phyloP scores from a whole-genome alignment of 2,329 filamentous ascomycete genomes.

The Apiospora sp. region DNA sequence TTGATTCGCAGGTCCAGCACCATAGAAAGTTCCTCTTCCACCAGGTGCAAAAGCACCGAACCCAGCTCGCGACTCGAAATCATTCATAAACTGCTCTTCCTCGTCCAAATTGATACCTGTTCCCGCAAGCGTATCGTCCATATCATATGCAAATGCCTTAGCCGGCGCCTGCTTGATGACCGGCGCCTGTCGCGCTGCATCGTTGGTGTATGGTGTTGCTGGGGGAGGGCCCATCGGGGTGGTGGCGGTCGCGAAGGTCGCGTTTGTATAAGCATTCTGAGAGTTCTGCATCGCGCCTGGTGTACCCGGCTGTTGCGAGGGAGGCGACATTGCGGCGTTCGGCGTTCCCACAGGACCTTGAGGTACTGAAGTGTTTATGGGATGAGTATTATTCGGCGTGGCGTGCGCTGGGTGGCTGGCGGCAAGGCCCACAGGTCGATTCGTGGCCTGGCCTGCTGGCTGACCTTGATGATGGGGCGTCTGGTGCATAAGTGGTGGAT shows the following conservation, averaged over 20 bases:
- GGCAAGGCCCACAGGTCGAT: constrained; percentile 9
- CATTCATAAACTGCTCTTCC: constrained; percentile 83
- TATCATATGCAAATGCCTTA: constrained; percentile 73
- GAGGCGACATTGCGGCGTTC: background rate
- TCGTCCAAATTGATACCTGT: constrained; percentile 88
- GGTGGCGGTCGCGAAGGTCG: constrained; percentile 23
- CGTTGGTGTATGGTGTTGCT: constrained; percentile 32
- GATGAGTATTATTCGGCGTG: constrained; percentile 4
- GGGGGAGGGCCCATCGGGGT: constrained; percentile 45
- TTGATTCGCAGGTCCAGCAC: constrained; percentile 72
- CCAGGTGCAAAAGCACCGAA: constrained; percentile 64
- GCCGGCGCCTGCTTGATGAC: constrained; percentile 68
- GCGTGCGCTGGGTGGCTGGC: constrained; percentile 4
- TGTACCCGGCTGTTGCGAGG: background rate
- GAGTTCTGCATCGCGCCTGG: constrained; percentile 11
- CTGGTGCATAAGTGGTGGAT: background rate
- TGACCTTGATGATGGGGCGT: constrained; percentile 14
- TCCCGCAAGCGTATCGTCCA: constrained; percentile 83
- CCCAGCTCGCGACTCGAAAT: constrained; percentile 63
- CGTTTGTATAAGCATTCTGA: constrained; percentile 6
- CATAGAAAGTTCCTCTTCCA: constrained; percentile 66
- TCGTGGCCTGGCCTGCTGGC: background rate
- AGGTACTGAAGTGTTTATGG: constrained; percentile 9
- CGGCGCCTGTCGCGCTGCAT: constrained; percentile 59
- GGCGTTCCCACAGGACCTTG: background rate